These are phyloP conservation scores for Candida namnaoensis DNA, from an alignment of 805 yeast species.

Conservation along the genomic window DNA sequence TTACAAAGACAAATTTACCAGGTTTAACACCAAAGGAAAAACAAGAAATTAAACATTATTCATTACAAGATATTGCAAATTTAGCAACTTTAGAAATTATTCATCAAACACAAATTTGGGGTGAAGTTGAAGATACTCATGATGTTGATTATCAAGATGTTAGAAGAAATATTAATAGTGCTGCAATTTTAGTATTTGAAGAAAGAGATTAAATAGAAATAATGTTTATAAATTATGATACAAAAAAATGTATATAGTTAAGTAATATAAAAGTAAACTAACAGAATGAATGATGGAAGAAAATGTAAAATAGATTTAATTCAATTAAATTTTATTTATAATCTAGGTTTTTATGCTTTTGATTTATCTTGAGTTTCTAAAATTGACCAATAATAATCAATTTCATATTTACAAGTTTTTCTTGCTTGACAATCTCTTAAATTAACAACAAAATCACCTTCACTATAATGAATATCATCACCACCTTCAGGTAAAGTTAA, in stretches of 20 bases:
- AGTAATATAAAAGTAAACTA: too few relatives aligned
- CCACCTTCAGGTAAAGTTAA: constrained; percentile 24
- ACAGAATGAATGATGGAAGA: too few relatives aligned
- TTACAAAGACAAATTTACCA: constrained; percentile 33
- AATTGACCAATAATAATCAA: constrained; percentile 26
- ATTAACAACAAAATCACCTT: constrained; percentile 62
- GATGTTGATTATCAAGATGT: constrained; percentile 94
- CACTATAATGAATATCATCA: constrained; percentile 41
- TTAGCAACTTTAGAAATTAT: constrained; percentile 76
- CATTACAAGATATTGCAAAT: constrained; percentile 65
- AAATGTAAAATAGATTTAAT: too few relatives aligned
- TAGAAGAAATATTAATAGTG: constrained; percentile 72
- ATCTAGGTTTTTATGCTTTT: too few relatives aligned
- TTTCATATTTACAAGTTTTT: constrained; percentile 42
- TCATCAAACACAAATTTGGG: constrained; percentile 88
- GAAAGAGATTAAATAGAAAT: constrained; percentile 2
- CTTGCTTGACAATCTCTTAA: constrained; percentile 49
- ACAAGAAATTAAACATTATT: constrained; percentile 13
- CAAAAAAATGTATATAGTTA: too few relatives aligned
- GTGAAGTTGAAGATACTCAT: constrained; percentile 97
- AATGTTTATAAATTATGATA: too few relatives aligned
- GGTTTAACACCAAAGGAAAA: constrained; percentile 32
- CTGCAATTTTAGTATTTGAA: constrained; percentile 47
- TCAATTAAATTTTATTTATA: too few relatives aligned
- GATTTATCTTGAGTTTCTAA: constrained; percentile 3